Evolutionary conservation across 2,329 filamentous ascomycete genomes (phyloP).

Genomic region (Dothistroma septosporum): DNA sequence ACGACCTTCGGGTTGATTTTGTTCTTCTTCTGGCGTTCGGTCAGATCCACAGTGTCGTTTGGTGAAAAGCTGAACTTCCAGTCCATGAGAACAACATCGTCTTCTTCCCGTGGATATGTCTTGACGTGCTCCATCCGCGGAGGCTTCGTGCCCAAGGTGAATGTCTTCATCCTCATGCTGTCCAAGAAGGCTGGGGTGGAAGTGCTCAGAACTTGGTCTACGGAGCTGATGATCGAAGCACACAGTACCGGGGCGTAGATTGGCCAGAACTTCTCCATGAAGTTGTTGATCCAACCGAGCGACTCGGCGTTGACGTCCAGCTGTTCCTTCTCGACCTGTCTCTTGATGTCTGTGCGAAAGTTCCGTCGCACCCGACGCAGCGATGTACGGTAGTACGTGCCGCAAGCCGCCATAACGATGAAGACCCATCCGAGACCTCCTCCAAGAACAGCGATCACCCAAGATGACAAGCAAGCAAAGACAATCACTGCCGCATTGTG

Average conservation of each 20-base stretch:
- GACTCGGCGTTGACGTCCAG: conserved; percentile 89
- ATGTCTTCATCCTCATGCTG: conserved; percentile 87
- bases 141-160: conserved; percentile 90
- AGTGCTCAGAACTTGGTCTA: conserved; percentile 92
- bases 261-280: conserved; percentile 97
- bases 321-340: conserved; percentile 80
- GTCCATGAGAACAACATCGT: conserved; percentile 96
- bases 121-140: conserved; percentile 97
- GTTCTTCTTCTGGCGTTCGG: conserved; percentile 80
- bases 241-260: conserved; percentile 95
- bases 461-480: conserved; percentile 86
- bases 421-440: conserved; percentile 92
- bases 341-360: conserved; percentile 87
- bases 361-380: conserved; percentile 89
- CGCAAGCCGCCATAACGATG: conserved; percentile 85
- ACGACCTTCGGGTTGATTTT: conserved; percentile 97
- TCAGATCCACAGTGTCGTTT: conserved; percentile 90
- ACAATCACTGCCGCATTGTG: conserved; percentile 93
- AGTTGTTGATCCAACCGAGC: conserved; percentile 98
- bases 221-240: conserved; percentile 84
- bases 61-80: conserved; percentile 99
- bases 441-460: conserved; percentile 82
- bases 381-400: conserved; percentile 95
- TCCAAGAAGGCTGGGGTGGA: conserved; percentile 90
- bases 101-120: conserved; percentile 92